Evolutionary conservation across 176 grass and related monocot species (phyloP).

Genomic region (Triticum aestivum): IWGSC_CS_RefSeq_v2.1 NC_057814.1:396295861-396296360

Average conservation of each 20-base stretch:
- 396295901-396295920: no score
- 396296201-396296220: background rate
- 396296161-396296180: background rate
- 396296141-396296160: background rate
- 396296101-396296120: background rate
- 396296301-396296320: background rate
- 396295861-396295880: no score
- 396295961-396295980: background rate
- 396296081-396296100: background rate
- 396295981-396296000: background rate
- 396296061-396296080: background rate
- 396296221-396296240: background rate
- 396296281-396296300: background rate
- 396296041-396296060: background rate
- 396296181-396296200: background rate
- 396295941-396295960: no score
- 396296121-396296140: background rate
- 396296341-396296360: background rate
- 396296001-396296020: background rate
- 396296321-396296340: background rate
- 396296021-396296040: background rate
- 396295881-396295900: no score
- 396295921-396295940: no score
- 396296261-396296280: background rate
- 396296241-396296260: background rate